Evolutionary conservation across 169 alveolate genomes (phyloP).

Genomic region (Theileria parva): DNA sequence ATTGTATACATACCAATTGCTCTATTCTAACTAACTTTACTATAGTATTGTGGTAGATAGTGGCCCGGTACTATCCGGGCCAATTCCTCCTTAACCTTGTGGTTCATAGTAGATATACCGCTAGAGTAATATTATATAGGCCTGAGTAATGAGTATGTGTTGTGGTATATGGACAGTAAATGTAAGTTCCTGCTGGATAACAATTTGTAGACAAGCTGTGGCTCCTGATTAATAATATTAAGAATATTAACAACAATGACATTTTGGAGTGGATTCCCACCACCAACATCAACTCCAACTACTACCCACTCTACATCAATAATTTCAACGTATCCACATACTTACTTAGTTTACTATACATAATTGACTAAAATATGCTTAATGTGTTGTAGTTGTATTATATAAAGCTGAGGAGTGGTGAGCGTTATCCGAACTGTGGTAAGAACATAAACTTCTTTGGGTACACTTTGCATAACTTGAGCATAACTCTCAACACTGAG

Average conservation of each 20-base stretch:
- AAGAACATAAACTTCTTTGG: constrained; percentile 58
- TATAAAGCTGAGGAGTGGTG: constrained; percentile 34
- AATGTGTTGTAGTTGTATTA: constrained; percentile 32
- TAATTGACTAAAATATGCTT: not conserved
- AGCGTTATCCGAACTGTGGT: constrained; percentile 34
- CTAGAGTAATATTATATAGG: no score
- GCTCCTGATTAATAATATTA: not conserved
- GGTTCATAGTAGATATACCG: no score
- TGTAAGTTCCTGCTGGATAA: constrained; percentile 37
- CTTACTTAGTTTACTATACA: not conserved
- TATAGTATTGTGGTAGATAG: no score
- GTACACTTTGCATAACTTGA: constrained; percentile 39
- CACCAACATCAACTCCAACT: constrained; percentile 13
- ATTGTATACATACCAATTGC: no score
- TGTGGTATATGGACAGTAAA: constrained; percentile 48
- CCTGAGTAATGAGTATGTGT: constrained; percentile 14
- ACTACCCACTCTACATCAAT: constrained; percentile 56
- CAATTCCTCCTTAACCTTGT: no score
- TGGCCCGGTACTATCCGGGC: no score
- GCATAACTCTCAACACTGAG: constrained; percentile 32
- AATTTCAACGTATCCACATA: constrained; percentile 43
- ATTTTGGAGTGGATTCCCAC: constrained; percentile 60
- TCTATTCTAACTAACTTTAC: no score
- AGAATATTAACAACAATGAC: not conserved
- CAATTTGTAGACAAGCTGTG: constrained; percentile 39